Percentiles rank a stretch among this genome's conserved stretches.
Conservation (phyloP, 176 grass and related monocot species). For the Oryza meridionalis region DNA sequence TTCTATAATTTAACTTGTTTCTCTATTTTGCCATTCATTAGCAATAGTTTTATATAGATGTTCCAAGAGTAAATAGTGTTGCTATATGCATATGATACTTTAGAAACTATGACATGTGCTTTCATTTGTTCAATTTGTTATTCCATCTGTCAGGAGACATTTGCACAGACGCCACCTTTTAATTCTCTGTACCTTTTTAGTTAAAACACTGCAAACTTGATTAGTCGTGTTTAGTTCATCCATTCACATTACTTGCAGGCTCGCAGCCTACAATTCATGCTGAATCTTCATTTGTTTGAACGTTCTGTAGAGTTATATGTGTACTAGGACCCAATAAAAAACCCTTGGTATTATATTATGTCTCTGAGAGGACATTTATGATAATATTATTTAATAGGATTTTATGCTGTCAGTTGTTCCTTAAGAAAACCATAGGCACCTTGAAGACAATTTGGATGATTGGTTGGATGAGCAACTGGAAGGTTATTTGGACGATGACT, state of each 20-base stretch:
- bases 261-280: neutral
- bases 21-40: neutral
- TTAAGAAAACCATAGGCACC: conserved; percentile 71
- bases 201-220: neutral
- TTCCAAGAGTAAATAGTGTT: neutral
- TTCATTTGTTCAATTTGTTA: neutral
- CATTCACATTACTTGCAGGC: neutral
- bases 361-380: neutral
- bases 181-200: neutral
- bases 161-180: neutral
- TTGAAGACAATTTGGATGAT: conserved; percentile 95
- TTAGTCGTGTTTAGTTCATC: neutral
- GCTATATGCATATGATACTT: neutral
- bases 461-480: conserved; percentile 91
- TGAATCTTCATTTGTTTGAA: neutral
- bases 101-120: neutral
- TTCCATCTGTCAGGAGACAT: neutral
- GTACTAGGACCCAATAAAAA: neutral
- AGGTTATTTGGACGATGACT: conserved; percentile 91
- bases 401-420: conserved; percentile 42
- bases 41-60: neutral
- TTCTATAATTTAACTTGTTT: neutral
- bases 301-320: neutral
- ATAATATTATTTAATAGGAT: neutral
- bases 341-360: too few relatives aligned